These are phyloP conservation scores for Paraleonurus japonicus DNA, from an alignment of 257 asterid species.

Conservation along the genomic window DNA sequence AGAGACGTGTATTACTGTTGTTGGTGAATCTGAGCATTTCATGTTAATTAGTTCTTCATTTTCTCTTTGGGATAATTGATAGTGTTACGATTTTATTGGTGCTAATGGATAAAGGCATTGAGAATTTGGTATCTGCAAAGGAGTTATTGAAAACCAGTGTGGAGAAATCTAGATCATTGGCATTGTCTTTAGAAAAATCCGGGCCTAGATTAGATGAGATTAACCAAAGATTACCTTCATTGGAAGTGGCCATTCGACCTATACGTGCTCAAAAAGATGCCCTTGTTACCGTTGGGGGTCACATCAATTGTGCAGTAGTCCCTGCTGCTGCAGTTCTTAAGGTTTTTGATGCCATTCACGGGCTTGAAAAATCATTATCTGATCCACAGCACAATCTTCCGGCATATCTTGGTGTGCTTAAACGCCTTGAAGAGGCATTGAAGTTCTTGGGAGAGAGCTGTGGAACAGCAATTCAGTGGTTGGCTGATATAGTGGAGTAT, in stretches of 20 bases:
- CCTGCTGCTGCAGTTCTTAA: slow-evolving; percentile 93
- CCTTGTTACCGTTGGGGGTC: slow-evolving; percentile 68
- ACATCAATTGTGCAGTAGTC: slow-evolving; percentile 82
- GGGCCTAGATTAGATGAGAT: slow-evolving; percentile 76
- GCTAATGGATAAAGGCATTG: slow-evolving; percentile 57
- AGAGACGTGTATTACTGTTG: neutral
- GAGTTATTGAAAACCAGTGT: slow-evolving; percentile 57
- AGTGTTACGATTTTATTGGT: slow-evolving; percentile 23
- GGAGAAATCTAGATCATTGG: slow-evolving; percentile 65
- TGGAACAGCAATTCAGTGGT: slow-evolving; percentile 87
- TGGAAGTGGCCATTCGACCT: slow-evolving; percentile 74
- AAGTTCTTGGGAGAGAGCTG: slow-evolving; percentile 73
- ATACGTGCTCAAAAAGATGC: slow-evolving; percentile 67
- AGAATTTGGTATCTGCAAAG: slow-evolving; percentile 59
- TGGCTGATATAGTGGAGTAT: slow-evolving; percentile 83
- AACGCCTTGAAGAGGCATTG: slow-evolving; percentile 77
- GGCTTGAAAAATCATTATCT: slow-evolving; percentile 73
- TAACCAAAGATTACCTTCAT: slow-evolving; percentile 56
- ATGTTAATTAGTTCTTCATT: neutral
- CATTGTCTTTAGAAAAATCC: slow-evolving; percentile 49
- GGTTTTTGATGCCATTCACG: slow-evolving; percentile 92
- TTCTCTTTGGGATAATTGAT: neutral
- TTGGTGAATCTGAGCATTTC: slow-evolving; percentile 17
- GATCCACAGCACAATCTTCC: slow-evolving; percentile 68
- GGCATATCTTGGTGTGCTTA: slow-evolving; percentile 71